Percentiles rank a stretch among this genome's conserved stretches.
Conservation (phyloP, 495 filamentous ascomycete species). For the Jackrogersella multiformis region DNA sequence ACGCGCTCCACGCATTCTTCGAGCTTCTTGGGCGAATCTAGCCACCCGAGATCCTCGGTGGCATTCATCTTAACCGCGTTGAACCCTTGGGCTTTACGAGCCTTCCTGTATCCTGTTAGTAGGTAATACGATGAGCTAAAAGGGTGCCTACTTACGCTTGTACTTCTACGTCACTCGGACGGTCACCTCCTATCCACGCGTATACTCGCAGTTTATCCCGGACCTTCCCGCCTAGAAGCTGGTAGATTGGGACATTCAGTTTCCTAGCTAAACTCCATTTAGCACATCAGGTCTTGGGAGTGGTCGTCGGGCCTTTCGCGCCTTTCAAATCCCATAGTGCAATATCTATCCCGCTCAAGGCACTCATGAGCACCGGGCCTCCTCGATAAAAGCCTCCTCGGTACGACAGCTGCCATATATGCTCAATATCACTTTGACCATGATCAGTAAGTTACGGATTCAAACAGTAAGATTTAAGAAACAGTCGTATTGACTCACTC, state of each 20-base stretch:
- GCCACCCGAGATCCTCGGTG: conserved; percentile 80
- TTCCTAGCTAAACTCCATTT: conserved; percentile 50
- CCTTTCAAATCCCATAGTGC: conserved; percentile 83
- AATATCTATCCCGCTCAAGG: conserved; percentile 81
- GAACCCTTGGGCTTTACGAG: conserved; percentile 75
- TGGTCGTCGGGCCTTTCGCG: background rate
- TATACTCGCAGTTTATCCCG: conserved; percentile 79
- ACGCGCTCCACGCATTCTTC: conserved; percentile 73
- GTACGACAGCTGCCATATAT: conserved; percentile 79
- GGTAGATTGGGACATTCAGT: conserved; percentile 75
- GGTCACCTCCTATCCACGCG: conserved; percentile 87
- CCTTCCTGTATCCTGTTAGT: conserved; percentile 51
- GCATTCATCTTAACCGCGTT: conserved; percentile 83
- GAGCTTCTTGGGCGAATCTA: conserved; percentile 74
- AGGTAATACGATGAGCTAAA: background rate
- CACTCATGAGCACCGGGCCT: conserved; percentile 86
- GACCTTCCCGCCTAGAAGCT: conserved; percentile 80
- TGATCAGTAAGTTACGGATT: background rate
- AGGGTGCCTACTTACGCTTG: conserved; percentile 61
- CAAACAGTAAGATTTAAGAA: background rate
- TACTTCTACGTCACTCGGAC: conserved; percentile 73
- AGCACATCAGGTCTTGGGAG: background rate
- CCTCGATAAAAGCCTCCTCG: conserved; percentile 80
- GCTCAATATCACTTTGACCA: conserved; percentile 76
- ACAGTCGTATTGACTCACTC: conserved; percentile 59